phyloP scores from a whole-genome alignment of 2,329 filamentous ascomycete genomes.

The Apiospora sp. region DNA sequence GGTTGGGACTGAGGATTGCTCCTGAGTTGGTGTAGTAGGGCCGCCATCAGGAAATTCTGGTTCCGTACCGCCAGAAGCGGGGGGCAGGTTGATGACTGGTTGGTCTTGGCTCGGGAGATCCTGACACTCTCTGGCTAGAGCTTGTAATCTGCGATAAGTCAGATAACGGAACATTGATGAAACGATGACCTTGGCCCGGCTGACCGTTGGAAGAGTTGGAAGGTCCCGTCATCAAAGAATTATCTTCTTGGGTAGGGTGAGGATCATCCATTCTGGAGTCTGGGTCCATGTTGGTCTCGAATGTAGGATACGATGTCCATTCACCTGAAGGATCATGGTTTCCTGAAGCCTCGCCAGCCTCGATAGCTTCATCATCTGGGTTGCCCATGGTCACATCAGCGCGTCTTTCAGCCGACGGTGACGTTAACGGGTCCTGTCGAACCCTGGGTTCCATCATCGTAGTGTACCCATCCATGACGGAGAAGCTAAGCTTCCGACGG shows the following conservation, averaged over 20 bases:
- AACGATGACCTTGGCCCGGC: constrained; percentile 33
- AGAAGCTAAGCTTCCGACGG: constrained; percentile 67
- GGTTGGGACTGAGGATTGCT: constrained; percentile 27
- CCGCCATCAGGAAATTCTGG: constrained; percentile 3
- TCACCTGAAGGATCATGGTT: neutral
- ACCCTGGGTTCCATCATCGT: constrained; percentile 72
- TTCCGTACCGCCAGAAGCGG: neutral
- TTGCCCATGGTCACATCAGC: neutral
- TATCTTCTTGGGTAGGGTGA: neutral
- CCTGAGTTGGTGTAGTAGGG: constrained; percentile 8
- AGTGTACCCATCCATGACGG: constrained; percentile 47
- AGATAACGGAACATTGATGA: constrained; percentile 34
- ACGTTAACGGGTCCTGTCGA: constrained; percentile 53
- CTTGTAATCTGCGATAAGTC: constrained; percentile 40
- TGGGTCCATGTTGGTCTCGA: constrained; percentile 2
- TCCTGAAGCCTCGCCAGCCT: neutral
- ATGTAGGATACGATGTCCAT: neutral
- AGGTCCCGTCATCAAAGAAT: constrained; percentile 23
- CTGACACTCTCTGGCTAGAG: constrained; percentile 28
- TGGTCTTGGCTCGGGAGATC: constrained; percentile 37
- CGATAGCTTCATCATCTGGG: neutral
- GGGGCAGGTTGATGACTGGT: neutral
- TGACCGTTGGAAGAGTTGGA: constrained; percentile 33
- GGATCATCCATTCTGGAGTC: neutral
- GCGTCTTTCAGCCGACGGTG: neutral